Evolutionary conservation across 305 asterid genomes (phyloP).

Genomic region (Plantago coronopus): DNA sequence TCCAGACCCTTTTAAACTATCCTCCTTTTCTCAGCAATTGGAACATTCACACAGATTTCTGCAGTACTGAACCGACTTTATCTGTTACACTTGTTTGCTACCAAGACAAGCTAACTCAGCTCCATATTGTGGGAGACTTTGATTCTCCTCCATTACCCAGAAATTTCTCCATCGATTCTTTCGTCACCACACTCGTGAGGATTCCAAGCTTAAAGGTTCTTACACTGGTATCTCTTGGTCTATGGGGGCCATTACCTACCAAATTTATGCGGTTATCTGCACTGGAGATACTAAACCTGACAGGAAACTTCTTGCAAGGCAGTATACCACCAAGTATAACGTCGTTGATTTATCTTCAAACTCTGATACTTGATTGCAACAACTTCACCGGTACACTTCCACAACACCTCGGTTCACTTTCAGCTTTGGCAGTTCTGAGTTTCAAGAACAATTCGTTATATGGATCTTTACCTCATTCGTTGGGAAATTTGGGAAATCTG

Average conservation of each 20-base stretch:
- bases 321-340: slow-evolving; percentile 41
- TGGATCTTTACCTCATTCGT: slow-evolving; percentile 57
- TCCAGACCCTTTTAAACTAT: slow-evolving; percentile 45
- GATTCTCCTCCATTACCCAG: slow-evolving; percentile 37
- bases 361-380: slow-evolving; percentile 62
- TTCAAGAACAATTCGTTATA: slow-evolving; percentile 48
- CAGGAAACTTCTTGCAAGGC: slow-evolving; percentile 66
- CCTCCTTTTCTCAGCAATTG: slow-evolving; percentile 44
- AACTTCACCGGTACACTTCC: slow-evolving; percentile 61
- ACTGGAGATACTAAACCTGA: slow-evolving; percentile 70
- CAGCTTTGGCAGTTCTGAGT: slow-evolving; percentile 62
- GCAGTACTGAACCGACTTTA: slow-evolving; percentile 49
- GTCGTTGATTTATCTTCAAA: slow-evolving; percentile 50
- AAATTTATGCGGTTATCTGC: slow-evolving; percentile 46
- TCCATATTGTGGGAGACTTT: slow-evolving; percentile 57
- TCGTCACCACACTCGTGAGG: slow-evolving; percentile 45
- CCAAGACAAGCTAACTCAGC: slow-evolving; percentile 63
- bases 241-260: slow-evolving; percentile 69
- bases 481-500: slow-evolving; percentile 50
- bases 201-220: slow-evolving; percentile 76
- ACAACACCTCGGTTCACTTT: slow-evolving; percentile 44
- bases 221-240: slow-evolving; percentile 69
- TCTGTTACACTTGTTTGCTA: slow-evolving; percentile 66
- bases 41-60: slow-evolving; percentile 53
- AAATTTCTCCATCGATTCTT: slow-evolving; percentile 67